Percentiles rank a stretch among this genome's conserved stretches.
These are phyloP conservation scores for Paramecium biaurelia DNA, from an alignment of 73 alveolate genomes.

Conservation along the genomic window DNA sequence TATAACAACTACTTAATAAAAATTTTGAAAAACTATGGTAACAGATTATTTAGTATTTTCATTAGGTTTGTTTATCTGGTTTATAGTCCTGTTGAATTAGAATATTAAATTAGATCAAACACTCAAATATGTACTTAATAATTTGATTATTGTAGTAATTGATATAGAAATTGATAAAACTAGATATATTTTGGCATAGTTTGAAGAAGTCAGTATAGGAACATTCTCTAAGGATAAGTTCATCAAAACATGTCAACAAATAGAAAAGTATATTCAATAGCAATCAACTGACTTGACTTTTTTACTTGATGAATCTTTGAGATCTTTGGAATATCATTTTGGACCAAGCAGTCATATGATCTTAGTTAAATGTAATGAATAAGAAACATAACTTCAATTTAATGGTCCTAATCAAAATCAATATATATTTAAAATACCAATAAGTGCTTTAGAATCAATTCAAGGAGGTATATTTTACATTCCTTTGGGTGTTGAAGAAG, in stretches of 20 bases:
- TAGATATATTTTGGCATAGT: not conserved
- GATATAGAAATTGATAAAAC: slow-evolving; percentile 26
- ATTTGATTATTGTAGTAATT: not conserved
- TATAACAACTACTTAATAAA: not conserved
- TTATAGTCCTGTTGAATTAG: not conserved
- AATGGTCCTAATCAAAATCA: not conserved
- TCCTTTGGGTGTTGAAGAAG: not conserved
- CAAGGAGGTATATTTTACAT: not conserved
- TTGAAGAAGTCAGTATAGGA: slow-evolving; percentile 38
- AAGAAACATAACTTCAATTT: not conserved
- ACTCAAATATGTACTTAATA: not conserved
- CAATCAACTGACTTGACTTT: not conserved
- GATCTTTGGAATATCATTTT: not conserved
- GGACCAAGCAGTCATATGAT: slow-evolving; percentile 4
- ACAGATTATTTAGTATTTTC: not conserved
- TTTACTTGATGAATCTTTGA: not conserved
- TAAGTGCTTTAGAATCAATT: not conserved
- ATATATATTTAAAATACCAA: not conserved
- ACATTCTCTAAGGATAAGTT: not conserved
- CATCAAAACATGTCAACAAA: not conserved
- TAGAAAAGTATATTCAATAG: not conserved
- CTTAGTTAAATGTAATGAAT: not conserved
- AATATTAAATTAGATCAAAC: not conserved
- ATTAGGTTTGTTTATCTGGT: not conserved
- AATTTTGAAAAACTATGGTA: slow-evolving; percentile 18